These are phyloP conservation scores for Dipodascopsis tothii DNA, from an alignment of 805 yeast species.

Conservation along the genomic window DNA sequence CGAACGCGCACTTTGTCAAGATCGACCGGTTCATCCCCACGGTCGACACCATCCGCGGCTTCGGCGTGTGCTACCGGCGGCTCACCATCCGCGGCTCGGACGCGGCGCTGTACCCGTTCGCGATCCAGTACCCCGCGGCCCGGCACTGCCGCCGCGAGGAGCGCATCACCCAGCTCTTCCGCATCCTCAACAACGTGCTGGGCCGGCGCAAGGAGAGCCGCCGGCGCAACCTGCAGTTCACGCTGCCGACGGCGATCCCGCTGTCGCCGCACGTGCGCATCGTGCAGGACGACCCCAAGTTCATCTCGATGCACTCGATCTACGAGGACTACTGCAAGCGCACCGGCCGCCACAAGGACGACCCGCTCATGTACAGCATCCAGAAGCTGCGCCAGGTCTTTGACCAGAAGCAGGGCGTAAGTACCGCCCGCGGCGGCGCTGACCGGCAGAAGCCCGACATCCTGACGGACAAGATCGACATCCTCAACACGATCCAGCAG, in stretches of 20 bases:
- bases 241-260: conserved; percentile 87
- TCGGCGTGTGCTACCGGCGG: conserved; percentile 82
- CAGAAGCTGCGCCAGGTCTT: conserved; percentile 85
- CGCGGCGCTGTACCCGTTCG: conserved; percentile 84
- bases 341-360: conserved; percentile 70
- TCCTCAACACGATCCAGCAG: conserved; percentile 81
- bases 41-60: conserved; percentile 80
- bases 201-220: conserved; percentile 79
- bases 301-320: conserved; percentile 68
- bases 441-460: conserved; percentile 68
- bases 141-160: conserved; percentile 96
- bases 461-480: conserved; percentile 81
- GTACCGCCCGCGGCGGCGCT: conserved; percentile 1
- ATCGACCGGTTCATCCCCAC: conserved; percentile 88
- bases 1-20: conserved; percentile 81
- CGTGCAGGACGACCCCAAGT: conserved; percentile 70
- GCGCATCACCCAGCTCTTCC: conserved; percentile 81
- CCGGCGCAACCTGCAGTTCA: conserved; percentile 73
- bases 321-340: conserved; percentile 81
- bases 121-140: conserved; percentile 96
- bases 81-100: conserved; percentile 87
- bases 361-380: conserved; percentile 77
- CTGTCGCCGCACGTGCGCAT: conserved; percentile 89
- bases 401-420: conserved; percentile 58
- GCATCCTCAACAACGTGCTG: conserved; percentile 61